phyloP scores from a whole-genome alignment of 306 rosid genomes.

The Oxytropis ochrocephala region DNA sequence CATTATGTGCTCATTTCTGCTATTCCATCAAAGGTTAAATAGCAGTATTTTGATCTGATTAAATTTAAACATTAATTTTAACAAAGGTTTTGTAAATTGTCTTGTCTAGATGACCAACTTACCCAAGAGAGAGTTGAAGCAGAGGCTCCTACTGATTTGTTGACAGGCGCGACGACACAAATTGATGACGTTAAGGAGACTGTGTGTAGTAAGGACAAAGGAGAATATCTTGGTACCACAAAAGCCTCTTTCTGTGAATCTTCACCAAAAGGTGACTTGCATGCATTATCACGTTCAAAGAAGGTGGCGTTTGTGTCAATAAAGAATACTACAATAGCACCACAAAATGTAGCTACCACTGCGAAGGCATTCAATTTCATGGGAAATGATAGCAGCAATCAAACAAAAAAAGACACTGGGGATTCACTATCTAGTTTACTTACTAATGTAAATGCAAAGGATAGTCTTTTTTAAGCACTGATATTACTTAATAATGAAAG shows the following conservation, averaged over 20 bases:
- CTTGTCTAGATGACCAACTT: constrained; percentile 37
- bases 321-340: constrained; percentile 25
- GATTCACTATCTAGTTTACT: constrained; percentile 47
- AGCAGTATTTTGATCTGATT: not conserved
- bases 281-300: constrained; percentile 22
- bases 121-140: constrained; percentile 12
- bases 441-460: constrained; percentile 30
- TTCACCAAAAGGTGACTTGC: constrained; percentile 18
- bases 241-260: constrained; percentile 16
- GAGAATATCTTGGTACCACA: constrained; percentile 19
- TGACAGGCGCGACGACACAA: constrained; percentile 11
- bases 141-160: constrained; percentile 19
- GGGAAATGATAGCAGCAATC: constrained; percentile 32
- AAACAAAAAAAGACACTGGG: constrained; percentile 27
- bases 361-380: constrained; percentile 14
- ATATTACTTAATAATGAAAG: not conserved
- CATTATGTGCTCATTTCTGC: not conserved
- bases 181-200: constrained; percentile 12
- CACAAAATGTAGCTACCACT: constrained; percentile 15
- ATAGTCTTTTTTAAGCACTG: constrained; percentile 37
- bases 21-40: not conserved
- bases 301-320: constrained; percentile 68
- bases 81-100: not conserved
- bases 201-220: constrained; percentile 6
- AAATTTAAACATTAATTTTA: not conserved